Base-by-base conservation (phyloP, 78 protist genomes). In the Tieghemostelium lacteum region DNA sequence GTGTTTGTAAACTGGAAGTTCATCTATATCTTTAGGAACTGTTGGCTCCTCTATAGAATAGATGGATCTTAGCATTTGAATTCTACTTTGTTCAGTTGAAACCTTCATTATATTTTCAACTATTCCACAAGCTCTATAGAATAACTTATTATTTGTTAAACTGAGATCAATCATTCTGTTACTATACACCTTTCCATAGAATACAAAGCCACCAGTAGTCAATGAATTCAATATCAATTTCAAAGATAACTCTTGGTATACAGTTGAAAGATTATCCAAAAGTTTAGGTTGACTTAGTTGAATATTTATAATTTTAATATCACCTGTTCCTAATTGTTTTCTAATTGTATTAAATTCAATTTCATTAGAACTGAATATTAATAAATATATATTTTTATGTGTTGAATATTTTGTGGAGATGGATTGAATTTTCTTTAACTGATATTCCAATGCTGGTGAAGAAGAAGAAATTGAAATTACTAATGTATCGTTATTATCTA, bases 101-200 rank as follows among this genome's bases (percentile, higher is more conserved):
- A 86, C 75, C 2, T 24, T 65, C 67, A 66, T 58, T 1, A 92
- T 42, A 42, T 49, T 62, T 19, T 49, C 72, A 3, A 95, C 58
- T 29, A 95, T 91, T 4, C 93, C 89, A 55, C 89, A 50, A 6
- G 98, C 61, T 20, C 98, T 52, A 70, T 72, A 42, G 74, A 75
- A 93, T 7, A 96, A 29, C 63, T 96, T 96, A 28, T 80, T 89
- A 74, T 96, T 96, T 16, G 95, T 78, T 17, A 96, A 63, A 20
- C 88, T 69, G 16, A 96, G 39, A 64, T 96, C 92, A 61, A 96
- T 94, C 98, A 96, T 96, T 70, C 72, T 54, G 40, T 96, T 96
- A 14, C 58, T 52, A 70, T 62, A 94, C 0, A 94, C 96, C 69
- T 75, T 95, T 7, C 98, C 98, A 7, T 54, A 49, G 42, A 58